These are phyloP conservation scores for Cladosporium velox DNA, from an alignment of 2,329 filamentous ascomycete species.

Conservation along the genomic window DNA sequence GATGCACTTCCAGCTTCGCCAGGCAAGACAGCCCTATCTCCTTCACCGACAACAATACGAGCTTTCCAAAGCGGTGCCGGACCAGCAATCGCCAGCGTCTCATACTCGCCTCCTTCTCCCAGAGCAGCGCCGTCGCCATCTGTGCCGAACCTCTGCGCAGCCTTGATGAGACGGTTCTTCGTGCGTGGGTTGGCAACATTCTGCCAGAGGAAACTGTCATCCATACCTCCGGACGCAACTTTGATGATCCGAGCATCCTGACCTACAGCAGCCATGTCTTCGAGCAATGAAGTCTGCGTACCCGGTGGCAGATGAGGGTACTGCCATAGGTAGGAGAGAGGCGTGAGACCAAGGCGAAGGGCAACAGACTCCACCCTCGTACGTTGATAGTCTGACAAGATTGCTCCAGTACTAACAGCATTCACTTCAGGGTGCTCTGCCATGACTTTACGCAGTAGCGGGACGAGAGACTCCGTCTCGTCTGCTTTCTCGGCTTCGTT, in stretches of 20 bases:
- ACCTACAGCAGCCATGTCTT: constrained; percentile 76
- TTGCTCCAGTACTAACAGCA: constrained; percentile 86
- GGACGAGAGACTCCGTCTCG: constrained; percentile 85
- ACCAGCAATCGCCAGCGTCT: constrained; percentile 85
- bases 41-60: constrained; percentile 63
- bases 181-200: constrained; percentile 65
- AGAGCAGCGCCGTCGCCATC: constrained; percentile 69
- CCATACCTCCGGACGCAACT: constrained; percentile 85
- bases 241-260: constrained; percentile 93
- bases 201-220: constrained; percentile 77
- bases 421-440: constrained; percentile 74
- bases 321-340: constrained; percentile 90
- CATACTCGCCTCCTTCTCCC: constrained; percentile 94
- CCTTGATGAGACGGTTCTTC: constrained; percentile 51
- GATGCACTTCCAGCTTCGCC: constrained; percentile 79
- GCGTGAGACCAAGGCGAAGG: constrained; percentile 74
- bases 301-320: constrained; percentile 70
- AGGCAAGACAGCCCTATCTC: constrained; percentile 55
- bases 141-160: constrained; percentile 68
- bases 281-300: constrained; percentile 59
- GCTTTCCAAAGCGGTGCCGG: constrained; percentile 71
- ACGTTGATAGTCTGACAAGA: constrained; percentile 92
- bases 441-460: constrained; percentile 69
- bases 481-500: constrained; percentile 53
- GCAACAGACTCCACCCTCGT: constrained; percentile 94